Conservation (phyloP, 2,329 filamentous ascomycete genomes). For the Phyllosticta paracitricarpa region DNA sequence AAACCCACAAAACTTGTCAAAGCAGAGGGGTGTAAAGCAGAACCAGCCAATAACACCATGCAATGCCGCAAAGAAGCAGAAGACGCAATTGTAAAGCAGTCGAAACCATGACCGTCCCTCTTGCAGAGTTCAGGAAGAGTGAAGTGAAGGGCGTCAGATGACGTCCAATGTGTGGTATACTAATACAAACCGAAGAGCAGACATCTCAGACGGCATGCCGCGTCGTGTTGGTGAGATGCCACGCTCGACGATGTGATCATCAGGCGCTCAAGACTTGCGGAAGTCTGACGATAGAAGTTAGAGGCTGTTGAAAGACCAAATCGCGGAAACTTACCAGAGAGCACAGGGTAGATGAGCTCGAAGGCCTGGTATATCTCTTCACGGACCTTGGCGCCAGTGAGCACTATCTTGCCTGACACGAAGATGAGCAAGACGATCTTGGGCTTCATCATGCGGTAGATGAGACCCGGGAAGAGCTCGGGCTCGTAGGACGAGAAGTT, state of each 20-base stretch:
- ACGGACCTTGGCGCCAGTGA: constrained; percentile 93
- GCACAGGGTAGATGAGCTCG: constrained; percentile 74
- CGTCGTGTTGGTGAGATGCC: background rate
- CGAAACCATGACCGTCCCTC: background rate
- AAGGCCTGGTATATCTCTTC: constrained; percentile 65
- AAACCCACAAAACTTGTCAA: constrained; percentile 5
- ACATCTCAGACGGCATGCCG: background rate
- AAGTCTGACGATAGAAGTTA: constrained; percentile 15
- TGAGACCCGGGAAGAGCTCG: constrained; percentile 95
- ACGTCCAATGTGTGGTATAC: background rate
- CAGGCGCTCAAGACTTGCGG: constrained; percentile 10
- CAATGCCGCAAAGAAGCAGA: constrained; percentile 11
- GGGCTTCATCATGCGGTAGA: constrained; percentile 99
- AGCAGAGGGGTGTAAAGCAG: background rate
- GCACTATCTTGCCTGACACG: constrained; percentile 94
- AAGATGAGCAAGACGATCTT: constrained; percentile 98
- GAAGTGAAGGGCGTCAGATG: background rate
- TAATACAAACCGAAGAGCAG: constrained; percentile 1
- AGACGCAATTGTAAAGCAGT: constrained; percentile 8
- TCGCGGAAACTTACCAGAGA: constrained; percentile 55
- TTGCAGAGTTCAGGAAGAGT: background rate
- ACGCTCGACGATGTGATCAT: background rate
- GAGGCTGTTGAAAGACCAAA: constrained; percentile 9
- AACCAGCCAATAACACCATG: constrained; percentile 10
- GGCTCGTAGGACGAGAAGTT: constrained; percentile 99